Conservation (phyloP, 2,329 filamentous ascomycete species). For the Fusarium globosum region DNA sequence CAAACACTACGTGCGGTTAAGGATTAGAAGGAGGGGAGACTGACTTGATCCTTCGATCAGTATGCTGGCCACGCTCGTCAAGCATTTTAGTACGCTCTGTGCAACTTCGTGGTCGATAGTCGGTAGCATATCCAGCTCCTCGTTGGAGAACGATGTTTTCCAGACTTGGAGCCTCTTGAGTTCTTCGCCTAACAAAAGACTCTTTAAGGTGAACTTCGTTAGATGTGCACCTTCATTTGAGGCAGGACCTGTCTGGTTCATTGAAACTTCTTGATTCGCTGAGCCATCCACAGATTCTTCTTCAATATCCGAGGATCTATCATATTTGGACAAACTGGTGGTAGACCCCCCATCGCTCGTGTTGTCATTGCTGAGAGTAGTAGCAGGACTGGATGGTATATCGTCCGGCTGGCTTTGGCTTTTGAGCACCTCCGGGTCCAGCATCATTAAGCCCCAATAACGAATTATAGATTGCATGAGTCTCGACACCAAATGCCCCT, state of each 20-base stretch:
- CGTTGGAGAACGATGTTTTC: slow-evolving; percentile 11
- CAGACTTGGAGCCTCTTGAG: slow-evolving; percentile 9
- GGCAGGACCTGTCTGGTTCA: background rate
- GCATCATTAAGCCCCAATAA: slow-evolving; percentile 1
- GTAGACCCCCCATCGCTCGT: background rate
- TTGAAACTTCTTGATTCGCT: background rate
- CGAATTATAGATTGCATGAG: background rate
- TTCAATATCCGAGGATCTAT: background rate
- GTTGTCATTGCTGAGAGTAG: background rate
- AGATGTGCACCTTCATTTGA: background rate
- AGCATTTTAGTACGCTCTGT: background rate
- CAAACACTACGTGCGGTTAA: background rate
- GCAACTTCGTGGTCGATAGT: slow-evolving; percentile 4
- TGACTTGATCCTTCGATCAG: slow-evolving; percentile 3
- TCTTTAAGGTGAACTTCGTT: background rate
- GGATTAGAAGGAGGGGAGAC: background rate
- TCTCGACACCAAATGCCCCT: background rate
- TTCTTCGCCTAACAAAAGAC: background rate
- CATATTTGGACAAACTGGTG: background rate
- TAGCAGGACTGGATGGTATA: background rate
- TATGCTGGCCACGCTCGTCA: background rate
- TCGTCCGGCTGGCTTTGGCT: background rate
- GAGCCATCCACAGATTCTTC: background rate
- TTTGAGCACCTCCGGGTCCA: background rate
- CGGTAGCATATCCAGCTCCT: background rate